phyloP scores from a whole-genome alignment of 176 grass and related monocot species.

The Rhynchospora pubera region DNA sequence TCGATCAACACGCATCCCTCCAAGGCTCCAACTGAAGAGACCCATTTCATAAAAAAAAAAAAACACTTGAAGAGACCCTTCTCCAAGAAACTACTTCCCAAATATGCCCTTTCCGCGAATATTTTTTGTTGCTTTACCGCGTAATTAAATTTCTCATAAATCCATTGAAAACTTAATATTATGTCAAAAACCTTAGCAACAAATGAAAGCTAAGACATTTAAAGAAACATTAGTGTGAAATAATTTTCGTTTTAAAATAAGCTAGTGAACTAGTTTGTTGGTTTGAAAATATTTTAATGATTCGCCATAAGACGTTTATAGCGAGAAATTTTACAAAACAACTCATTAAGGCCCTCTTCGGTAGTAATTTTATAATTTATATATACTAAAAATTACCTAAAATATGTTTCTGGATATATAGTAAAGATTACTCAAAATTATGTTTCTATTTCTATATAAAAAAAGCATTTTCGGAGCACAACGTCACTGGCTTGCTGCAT shows the following conservation, averaged over 20 bases:
- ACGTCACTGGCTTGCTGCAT: not conserved
- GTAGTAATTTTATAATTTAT: too few species aligned
- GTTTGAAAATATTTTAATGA: too few species aligned
- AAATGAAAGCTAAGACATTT: not conserved
- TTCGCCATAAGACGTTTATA: too few species aligned
- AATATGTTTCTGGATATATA: too few species aligned
- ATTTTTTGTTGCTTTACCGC: not conserved
- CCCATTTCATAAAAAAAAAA: too few species aligned
- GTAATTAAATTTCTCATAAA: not conserved
- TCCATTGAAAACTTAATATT: not conserved
- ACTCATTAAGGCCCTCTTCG: too few species aligned
- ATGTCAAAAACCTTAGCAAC: not conserved
- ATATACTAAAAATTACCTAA: too few species aligned
- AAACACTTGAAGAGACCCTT: not conserved
- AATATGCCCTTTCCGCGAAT: not conserved
- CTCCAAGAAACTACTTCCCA: conserved; percentile 13
- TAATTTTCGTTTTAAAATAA: not conserved
- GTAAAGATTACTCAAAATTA: too few species aligned
- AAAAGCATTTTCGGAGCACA: not conserved
- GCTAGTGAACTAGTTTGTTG: not conserved
- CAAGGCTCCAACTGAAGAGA: not conserved
- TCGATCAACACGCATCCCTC: not conserved
- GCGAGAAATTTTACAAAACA: too few species aligned
- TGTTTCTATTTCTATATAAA: not conserved
- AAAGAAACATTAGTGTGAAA: not conserved